These are phyloP conservation scores for Cordyceps javanica DNA, from an alignment of 2,329 filamentous ascomycete species.

Conservation along the genomic window DNA sequence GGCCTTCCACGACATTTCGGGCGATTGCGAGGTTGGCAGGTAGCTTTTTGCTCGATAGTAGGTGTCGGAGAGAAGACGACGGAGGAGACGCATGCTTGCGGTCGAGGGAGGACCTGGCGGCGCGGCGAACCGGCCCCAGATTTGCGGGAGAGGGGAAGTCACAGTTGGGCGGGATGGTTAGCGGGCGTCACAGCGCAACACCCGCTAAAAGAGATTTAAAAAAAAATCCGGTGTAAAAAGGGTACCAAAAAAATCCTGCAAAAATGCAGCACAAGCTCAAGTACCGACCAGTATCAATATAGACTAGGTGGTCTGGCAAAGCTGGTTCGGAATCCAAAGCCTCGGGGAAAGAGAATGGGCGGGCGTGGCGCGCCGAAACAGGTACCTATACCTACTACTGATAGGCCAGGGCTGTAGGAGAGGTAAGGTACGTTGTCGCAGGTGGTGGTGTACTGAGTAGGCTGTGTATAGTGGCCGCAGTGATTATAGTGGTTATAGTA, in stretches of 20 bases:
- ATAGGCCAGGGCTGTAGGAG: too few species aligned
- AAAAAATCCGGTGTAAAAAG: not conserved
- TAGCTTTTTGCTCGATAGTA: conserved; percentile 10
- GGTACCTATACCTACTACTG: not conserved
- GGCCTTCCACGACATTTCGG: conserved; percentile 84
- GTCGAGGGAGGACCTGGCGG: conserved; percentile 5
- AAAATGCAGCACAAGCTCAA: not conserved
- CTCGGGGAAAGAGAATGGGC: too few species aligned
- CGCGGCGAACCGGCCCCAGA: conserved; percentile 8
- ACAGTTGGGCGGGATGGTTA: not conserved
- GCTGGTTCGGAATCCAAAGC: too few species aligned
- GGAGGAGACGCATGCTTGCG: conserved; percentile 11
- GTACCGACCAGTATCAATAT: not conserved
- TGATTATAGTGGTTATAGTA: too few species aligned
- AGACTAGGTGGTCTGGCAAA: not conserved
- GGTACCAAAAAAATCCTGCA: not conserved
- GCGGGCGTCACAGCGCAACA: not conserved
- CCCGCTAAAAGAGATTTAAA: not conserved
- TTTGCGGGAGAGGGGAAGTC: not conserved
- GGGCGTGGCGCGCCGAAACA: not conserved
- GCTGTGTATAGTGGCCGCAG: too few species aligned
- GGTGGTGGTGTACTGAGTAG: too few species aligned
- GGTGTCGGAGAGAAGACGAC: conserved; percentile 13
- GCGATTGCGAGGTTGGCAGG: conserved; percentile 4
- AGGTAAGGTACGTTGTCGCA: not conserved